Percentiles rank a stretch among this genome's conserved stretches.
phyloP scores from a whole-genome alignment of 768 basidiomycete genomes.

The Scleroderma bovista region DNA sequence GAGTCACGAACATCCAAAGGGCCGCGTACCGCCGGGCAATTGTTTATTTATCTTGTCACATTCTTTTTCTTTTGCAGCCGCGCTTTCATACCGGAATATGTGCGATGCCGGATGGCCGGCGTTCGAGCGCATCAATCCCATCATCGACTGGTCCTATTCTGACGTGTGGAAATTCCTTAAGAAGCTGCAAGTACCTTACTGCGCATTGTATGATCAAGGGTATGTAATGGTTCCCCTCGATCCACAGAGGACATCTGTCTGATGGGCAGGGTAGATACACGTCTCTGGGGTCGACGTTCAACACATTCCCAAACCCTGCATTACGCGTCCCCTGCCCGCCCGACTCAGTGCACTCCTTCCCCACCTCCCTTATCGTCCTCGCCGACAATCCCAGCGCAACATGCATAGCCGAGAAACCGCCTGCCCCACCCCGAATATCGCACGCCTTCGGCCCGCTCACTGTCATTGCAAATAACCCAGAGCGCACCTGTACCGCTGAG shows the following conservation, averaged over 20 bases:
- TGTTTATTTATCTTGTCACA: slow-evolving; percentile 5
- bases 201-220: slow-evolving; percentile 88
- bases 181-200: slow-evolving; percentile 75
- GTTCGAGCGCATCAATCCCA: slow-evolving; percentile 89
- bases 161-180: slow-evolving; percentile 89
- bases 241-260: not conserved
- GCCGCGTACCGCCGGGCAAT: not conserved
- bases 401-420: slow-evolving; percentile 12
- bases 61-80: slow-evolving; percentile 46
- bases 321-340: slow-evolving; percentile 35
- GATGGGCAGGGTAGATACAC: slow-evolving; percentile 65
- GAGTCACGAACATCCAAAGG: too few species aligned
- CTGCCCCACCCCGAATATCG: not conserved
- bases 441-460: slow-evolving; percentile 6
- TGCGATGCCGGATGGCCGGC: slow-evolving; percentile 89
- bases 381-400: slow-evolving; percentile 13
- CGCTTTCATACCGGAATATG: slow-evolving; percentile 64
- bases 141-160: slow-evolving; percentile 90
- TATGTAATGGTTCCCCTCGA: slow-evolving; percentile 30
- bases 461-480: slow-evolving; percentile 16
- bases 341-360: slow-evolving; percentile 8
- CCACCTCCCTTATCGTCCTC: slow-evolving; percentile 17
- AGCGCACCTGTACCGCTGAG: slow-evolving; percentile 13
- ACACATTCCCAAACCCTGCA: slow-evolving; percentile 91
- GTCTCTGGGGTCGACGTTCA: slow-evolving; percentile 91